Evolutionary conservation across 768 basidiomycete species (phyloP), one percentile per base, ranked within the genome.

Genomic region (Pulveroboletus sp.): DNA sequence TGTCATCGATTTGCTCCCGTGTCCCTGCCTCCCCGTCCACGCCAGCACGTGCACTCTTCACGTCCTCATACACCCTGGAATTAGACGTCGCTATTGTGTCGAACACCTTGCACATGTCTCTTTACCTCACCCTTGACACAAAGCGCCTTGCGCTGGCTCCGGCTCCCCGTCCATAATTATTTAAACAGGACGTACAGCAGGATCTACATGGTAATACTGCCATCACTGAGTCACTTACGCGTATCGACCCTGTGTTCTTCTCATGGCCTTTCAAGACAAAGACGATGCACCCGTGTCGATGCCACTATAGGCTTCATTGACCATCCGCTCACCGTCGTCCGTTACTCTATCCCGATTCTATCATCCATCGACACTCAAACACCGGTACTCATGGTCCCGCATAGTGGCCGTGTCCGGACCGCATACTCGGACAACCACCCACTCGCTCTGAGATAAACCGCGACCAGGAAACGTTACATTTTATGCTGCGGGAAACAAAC

Each of bases 81-180:
- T 18, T 21, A 21, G 21, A 21, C 21, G 21, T 21, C 21, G 27
- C 40, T 51, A 32, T 24, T 18, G 15, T 44, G 24, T 40, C 24
- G 6, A 47, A n/a, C 30, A 31, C 24, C 39, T 21, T 21, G 21
- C 21, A 21, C 21, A 21, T 6, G 33, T 46, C 35, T 31, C n/a
- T 31, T 56, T 56, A 56, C 54, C 43, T 56, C 55, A 56, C 39
- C 6, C 41, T 32, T 13, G 31, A 10, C 17, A 9, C 9, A 10
- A 27, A 33, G 24, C 17, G 15, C 24, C 38, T 32, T 45, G 21
- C 17, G 17, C 27, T 26, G 38, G 30, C 32, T 47, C 15, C 11
- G 21, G 13, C 4, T 10, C 2, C 30, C 41, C 44, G 21, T 37
- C 15, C 30, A n/a, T 32, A 11, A 21, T 21, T 21, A n/a, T 21